Evolutionary conservation across 83 land plant genomes (phyloP).

Genomic region (Picea abies): DNA sequence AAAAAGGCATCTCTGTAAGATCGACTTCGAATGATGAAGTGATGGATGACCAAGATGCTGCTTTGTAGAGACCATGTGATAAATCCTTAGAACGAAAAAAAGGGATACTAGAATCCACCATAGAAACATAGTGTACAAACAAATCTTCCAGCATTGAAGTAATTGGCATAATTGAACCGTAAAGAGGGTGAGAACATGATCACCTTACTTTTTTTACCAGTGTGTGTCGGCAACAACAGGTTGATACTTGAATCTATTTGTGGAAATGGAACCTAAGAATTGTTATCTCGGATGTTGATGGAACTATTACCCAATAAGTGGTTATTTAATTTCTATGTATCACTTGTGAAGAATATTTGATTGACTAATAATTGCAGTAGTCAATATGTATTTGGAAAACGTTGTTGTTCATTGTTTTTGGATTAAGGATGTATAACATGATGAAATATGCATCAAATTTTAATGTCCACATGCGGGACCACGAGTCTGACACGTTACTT

Average conservation of each 20-base stretch:
- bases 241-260: conserved; percentile 32
- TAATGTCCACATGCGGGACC: background rate
- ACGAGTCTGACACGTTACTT: background rate
- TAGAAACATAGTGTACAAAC: conserved; percentile 9
- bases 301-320: conserved; percentile 32
- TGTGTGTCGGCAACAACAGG: conserved; percentile 30
- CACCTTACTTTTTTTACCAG: conserved; percentile 27
- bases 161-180: conserved; percentile 26
- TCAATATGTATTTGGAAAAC: background rate
- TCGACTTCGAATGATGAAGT: too few relatives aligned
- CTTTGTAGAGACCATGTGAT: too few relatives aligned
- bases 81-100: too few relatives aligned
- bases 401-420: background rate
- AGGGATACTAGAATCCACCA: background rate
- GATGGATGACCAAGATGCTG: too few relatives aligned
- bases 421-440: background rate
- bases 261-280: conserved; percentile 35
- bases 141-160: conserved; percentile 25
- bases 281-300: conserved; percentile 37
- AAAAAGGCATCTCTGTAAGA: conserved; percentile 23
- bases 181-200: conserved; percentile 30
- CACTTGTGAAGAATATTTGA: too few relatives aligned
- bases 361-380: background rate
- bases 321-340: too few relatives aligned
- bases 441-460: background rate